A percentile compares a stretch with the other conserved stretches of the same genome.
Conservation (phyloP, 2,329 filamentous ascomycete species). For the Penicillium sp. region DNA sequence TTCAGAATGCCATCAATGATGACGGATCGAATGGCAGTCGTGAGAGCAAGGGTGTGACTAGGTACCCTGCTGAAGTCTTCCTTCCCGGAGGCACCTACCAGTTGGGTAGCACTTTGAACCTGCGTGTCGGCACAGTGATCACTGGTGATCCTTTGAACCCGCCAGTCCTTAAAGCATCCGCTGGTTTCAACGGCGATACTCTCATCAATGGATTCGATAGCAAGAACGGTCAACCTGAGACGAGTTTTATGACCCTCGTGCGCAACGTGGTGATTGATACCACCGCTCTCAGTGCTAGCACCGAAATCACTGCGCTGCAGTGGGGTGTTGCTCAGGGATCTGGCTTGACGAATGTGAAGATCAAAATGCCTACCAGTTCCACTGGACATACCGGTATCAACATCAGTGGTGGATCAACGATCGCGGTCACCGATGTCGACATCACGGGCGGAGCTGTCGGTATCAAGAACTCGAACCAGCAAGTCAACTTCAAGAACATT, state of each 20-base stretch:
- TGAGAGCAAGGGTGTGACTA: constrained; percentile 31
- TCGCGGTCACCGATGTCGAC: constrained; percentile 28
- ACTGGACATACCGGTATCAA: constrained; percentile 36
- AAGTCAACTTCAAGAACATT: constrained; percentile 47
- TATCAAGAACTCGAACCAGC: constrained; percentile 34
- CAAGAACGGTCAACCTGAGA: constrained; percentile 29
- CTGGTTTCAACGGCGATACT: constrained; percentile 55
- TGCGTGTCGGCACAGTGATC: constrained; percentile 38
- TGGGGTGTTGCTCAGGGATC: constrained; percentile 44
- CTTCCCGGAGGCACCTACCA: constrained; percentile 33
- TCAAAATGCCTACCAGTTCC: constrained; percentile 38
- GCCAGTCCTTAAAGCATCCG: constrained; percentile 55
- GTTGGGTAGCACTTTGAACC: constrained; percentile 25
- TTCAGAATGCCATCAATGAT: constrained; percentile 34
- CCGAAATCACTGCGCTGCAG: constrained; percentile 35
- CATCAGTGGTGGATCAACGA: constrained; percentile 29
- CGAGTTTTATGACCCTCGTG: constrained; percentile 40
- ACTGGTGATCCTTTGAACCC: constrained; percentile 41
- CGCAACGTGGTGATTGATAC: constrained; percentile 44
- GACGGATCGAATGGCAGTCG: constrained; percentile 27
- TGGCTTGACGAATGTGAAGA: constrained; percentile 40
- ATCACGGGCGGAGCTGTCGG: constrained; percentile 33
- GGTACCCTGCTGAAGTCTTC: constrained; percentile 33
- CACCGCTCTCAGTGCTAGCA: constrained; percentile 28
- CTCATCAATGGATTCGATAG: constrained; percentile 54